These are phyloP conservation scores for Gloeophyllum trabeum DNA, from an alignment of 768 basidiomycete genomes.

Conservation along the genomic window DNA sequence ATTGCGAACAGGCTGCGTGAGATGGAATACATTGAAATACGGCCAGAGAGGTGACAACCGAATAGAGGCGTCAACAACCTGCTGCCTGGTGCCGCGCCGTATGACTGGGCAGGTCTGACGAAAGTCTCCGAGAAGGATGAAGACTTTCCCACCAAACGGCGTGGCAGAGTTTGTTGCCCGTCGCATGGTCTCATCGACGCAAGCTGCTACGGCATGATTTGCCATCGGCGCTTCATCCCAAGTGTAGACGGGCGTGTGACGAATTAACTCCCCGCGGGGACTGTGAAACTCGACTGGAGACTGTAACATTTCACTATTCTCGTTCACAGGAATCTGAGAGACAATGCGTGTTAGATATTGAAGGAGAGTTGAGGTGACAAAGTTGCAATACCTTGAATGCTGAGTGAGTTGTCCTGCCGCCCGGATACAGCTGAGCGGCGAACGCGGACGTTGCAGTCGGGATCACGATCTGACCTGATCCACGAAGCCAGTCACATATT, in stretches of 20 bases:
- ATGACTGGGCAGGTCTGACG: conserved; percentile 29
- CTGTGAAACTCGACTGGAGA: conserved; percentile 19
- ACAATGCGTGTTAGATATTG: no score
- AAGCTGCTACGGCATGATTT: conserved; percentile 20
- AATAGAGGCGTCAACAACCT: conserved; percentile 24
- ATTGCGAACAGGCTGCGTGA: conserved; percentile 23
- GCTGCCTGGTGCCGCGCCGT: conserved; percentile 13
- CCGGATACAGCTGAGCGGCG: conserved; percentile 26
- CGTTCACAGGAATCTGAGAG: conserved; percentile 21
- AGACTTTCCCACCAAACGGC: conserved; percentile 25
- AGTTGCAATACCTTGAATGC: conserved; percentile 21
- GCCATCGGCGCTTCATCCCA: conserved; percentile 35
- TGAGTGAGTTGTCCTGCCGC: conserved; percentile 25
- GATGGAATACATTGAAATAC: conserved; percentile 14
- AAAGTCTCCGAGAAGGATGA: conserved; percentile 27
- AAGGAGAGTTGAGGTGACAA: background rate
- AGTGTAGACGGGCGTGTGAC: conserved; percentile 17
- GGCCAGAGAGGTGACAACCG: conserved; percentile 22
- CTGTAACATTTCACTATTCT: conserved; percentile 18
- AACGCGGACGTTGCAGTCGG: conserved; percentile 27
- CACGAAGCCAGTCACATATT: conserved; percentile 19
- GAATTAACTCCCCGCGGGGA: conserved; percentile 21
- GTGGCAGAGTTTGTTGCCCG: conserved; percentile 14
- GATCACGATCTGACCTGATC: conserved; percentile 17
- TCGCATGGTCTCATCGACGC: conserved; percentile 22